phyloP scores from a whole-genome alignment of 306 rosid species.

The Vachellia pachyceras region DNA sequence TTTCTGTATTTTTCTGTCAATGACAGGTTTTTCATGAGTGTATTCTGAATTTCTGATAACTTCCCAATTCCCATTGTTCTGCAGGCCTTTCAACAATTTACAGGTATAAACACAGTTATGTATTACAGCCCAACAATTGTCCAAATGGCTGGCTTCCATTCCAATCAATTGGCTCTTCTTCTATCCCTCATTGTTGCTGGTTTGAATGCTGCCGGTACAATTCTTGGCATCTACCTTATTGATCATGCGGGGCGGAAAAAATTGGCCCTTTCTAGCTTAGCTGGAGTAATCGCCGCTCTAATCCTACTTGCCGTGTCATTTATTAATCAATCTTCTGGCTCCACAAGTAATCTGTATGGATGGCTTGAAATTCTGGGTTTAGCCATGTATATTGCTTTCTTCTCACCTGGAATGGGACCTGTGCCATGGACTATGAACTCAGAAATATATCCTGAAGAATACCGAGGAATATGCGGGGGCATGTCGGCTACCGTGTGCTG shows the following conservation, averaged over 20 bases:
- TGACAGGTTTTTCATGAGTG: conserved; percentile 9
- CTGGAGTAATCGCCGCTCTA: conserved; percentile 70
- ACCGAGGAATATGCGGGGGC: conserved; percentile 87
- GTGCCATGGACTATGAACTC: conserved; percentile 96
- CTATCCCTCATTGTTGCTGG: conserved; percentile 83
- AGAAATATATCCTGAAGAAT: conserved; percentile 91
- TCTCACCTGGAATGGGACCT: conserved; percentile 96
- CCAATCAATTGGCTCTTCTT: conserved; percentile 79
- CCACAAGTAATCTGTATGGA: conserved; percentile 56
- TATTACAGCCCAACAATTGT: conserved; percentile 97
- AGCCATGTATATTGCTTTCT: conserved; percentile 71
- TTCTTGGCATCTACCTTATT: conserved; percentile 84
- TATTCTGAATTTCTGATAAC: conserved; percentile 42
- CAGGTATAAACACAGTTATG: conserved; percentile 97
- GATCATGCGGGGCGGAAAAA: conserved; percentile 77
- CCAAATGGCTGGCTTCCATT: conserved; percentile 85
- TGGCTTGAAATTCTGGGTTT: conserved; percentile 75
- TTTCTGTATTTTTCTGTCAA: conserved; percentile 2
- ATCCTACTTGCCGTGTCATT: conserved; percentile 63
- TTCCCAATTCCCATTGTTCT: conserved; percentile 32
- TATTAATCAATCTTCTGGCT: conserved; percentile 48
- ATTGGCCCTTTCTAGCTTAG: conserved; percentile 75
- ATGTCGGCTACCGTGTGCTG: conserved; percentile 92
- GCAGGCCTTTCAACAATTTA: conserved; percentile 92
- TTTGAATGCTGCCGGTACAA: conserved; percentile 80